A percentile compares a stretch with the other conserved stretches of the same genome.
Evolutionary conservation across 345 rosid species (phyloP).

Genomic region (Euphorbia pulcherrima): DNA sequence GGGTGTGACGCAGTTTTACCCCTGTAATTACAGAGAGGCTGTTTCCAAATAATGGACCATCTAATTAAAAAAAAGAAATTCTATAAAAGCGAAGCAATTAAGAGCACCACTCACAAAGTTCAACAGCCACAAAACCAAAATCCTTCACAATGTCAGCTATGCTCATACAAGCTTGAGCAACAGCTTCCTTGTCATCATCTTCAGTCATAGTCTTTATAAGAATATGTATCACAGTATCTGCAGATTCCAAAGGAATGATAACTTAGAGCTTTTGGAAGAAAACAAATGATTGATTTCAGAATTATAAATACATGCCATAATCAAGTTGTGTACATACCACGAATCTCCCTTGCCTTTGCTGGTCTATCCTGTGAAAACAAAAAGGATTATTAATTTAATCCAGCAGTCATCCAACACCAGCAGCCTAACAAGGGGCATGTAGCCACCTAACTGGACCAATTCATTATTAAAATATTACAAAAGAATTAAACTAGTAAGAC

Average conservation of each 20-base stretch:
- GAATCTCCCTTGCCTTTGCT: slow-evolving; percentile 63
- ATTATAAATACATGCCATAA: slow-evolving; percentile 4
- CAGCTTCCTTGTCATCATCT: slow-evolving; percentile 98
- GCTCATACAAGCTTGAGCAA: slow-evolving; percentile 89
- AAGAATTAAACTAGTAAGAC: neutral
- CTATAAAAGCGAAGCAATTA: neutral
- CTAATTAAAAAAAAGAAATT: neutral
- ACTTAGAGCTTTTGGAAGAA: slow-evolving; percentile 14
- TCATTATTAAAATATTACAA: neutral
- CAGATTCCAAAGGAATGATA: slow-evolving; percentile 22
- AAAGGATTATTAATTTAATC: slow-evolving; percentile 10
- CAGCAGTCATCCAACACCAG: neutral
- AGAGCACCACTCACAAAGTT: slow-evolving; percentile 66
- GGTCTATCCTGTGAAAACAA: slow-evolving; percentile 61
- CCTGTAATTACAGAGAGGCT: too few species aligned
- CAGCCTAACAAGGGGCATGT: neutral
- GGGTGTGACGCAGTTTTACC: too few species aligned
- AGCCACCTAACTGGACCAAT: neutral
- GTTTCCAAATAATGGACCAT: neutral
- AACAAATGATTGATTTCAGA: slow-evolving; percentile 1
- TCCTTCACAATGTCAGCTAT: slow-evolving; percentile 80
- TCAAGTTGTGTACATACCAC: slow-evolving; percentile 45
- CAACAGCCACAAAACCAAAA: slow-evolving; percentile 67
- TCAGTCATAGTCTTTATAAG: slow-evolving; percentile 77
- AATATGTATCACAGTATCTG: slow-evolving; percentile 76